Percentiles rank a stretch among this genome's conserved stretches.
Evolutionary conservation across 768 basidiomycete genomes (phyloP).

Genomic region (Tylopilus vinaceipallidus): DNA sequence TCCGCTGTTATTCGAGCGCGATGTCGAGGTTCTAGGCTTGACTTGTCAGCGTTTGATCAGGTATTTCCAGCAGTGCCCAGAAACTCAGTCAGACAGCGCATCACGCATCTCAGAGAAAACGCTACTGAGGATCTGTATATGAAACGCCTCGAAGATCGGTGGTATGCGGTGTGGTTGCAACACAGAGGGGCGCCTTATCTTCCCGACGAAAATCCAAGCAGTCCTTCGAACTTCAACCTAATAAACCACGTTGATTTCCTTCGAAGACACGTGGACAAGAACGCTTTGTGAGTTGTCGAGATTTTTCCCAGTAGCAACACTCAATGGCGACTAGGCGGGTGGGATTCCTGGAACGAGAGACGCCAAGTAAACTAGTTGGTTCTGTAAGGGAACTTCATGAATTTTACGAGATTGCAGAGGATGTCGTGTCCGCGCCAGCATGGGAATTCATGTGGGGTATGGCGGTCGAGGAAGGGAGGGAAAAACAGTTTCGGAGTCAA

Average conservation of each 20-base stretch:
- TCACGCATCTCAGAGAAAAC: conserved; percentile 56
- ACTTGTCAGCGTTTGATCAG: conserved; percentile 72
- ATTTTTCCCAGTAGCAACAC: conserved; percentile 1
- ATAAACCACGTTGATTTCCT: conserved; percentile 79
- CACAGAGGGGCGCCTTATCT: conserved; percentile 65
- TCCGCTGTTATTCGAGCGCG: conserved; percentile 80
- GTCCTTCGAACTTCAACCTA: conserved; percentile 76
- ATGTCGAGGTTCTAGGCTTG: conserved; percentile 60
- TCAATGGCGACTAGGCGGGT: conserved; percentile 49
- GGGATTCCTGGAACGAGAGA: conserved; percentile 51
- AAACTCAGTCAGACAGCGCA: conserved; percentile 68
- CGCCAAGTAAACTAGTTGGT: conserved; percentile 38
- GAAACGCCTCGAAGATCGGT: conserved; percentile 75
- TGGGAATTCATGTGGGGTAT: conserved; percentile 80
- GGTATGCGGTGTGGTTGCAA: conserved; percentile 75
- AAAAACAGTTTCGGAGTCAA: conserved; percentile 60
- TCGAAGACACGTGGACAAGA: conserved; percentile 80
- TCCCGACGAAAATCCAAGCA: conserved; percentile 67
- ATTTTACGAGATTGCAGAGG: conserved; percentile 53
- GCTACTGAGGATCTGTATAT: conserved; percentile 74
- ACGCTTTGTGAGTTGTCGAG: conserved; percentile 67
- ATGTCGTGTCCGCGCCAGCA: conserved; percentile 37
- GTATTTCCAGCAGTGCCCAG: conserved; percentile 77
- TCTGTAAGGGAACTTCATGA: conserved; percentile 43
- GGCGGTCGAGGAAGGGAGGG: conserved; percentile 70